Conservation (phyloP, 208 protist genomes). For the Acanthamoeba lenticulata region DNA sequence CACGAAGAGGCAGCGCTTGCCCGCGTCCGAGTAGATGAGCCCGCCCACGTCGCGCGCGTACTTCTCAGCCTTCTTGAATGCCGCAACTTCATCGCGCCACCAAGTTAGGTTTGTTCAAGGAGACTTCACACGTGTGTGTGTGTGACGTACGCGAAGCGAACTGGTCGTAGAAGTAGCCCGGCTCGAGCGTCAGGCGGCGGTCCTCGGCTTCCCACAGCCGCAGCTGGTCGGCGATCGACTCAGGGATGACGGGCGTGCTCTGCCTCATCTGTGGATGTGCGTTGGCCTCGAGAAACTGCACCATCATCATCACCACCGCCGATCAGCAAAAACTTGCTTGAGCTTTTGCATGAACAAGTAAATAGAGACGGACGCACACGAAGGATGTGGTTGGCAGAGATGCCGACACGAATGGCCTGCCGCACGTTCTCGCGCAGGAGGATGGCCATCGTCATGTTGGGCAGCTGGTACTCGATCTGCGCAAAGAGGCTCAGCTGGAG, state of each 20-base stretch:
- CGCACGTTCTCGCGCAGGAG: constrained; percentile 53
- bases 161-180: constrained; percentile 44
- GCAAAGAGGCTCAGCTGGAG: neutral
- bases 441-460: constrained; percentile 68
- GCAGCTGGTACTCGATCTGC: constrained; percentile 24
- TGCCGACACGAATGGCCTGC: neutral
- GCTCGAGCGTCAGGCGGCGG: neutral
- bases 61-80: neutral
- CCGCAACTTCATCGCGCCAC: neutral
- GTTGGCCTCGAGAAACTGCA: constrained; percentile 20
- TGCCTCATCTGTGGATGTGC: constrained; percentile 63
- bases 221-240: constrained; percentile 62
- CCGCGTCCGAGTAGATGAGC: neutral
- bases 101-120: neutral
- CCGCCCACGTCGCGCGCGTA: neutral
- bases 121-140: no score
- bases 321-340: neutral
- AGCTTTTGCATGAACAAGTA: no score
- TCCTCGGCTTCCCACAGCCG: constrained; percentile 64
- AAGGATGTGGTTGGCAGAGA: constrained; percentile 60
- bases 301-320: neutral
- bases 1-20: neutral
- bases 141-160: constrained; percentile 29
- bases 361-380: neutral
- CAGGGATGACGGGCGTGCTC: constrained; percentile 49